These are phyloP conservation scores for Mycosphaerella sp. DNA, from an alignment of 2,329 filamentous ascomycete species.

Conservation along the genomic window DNA sequence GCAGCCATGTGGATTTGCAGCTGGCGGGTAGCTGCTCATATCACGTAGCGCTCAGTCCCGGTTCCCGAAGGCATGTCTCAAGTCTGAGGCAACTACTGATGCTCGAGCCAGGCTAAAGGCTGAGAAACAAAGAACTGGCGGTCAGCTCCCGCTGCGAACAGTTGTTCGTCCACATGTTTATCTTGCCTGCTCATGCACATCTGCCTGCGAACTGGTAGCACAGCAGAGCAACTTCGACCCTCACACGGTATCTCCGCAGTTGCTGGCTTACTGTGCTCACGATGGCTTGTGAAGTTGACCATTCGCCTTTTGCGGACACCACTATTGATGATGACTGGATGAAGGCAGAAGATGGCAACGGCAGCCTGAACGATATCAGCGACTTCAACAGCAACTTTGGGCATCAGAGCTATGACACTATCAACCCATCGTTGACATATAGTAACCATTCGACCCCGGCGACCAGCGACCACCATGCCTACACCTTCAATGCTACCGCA, in stretches of 20 bases:
- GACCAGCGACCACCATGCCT: not conserved
- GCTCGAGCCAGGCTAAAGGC: not conserved
- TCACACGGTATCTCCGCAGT: not conserved
- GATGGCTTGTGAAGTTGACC: conserved; percentile 19
- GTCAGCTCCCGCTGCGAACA: conserved; percentile 24
- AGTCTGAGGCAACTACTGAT: conserved; percentile 14
- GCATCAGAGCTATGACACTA: conserved; percentile 3
- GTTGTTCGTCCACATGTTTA: conserved; percentile 17
- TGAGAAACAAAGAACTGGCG: conserved; percentile 16
- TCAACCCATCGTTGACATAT: conserved; percentile 15
- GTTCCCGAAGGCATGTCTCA: conserved; percentile 18
- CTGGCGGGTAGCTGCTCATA: conserved; percentile 15
- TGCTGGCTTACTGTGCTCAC: not conserved
- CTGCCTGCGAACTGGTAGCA: conserved; percentile 17
- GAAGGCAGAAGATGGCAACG: conserved; percentile 8
- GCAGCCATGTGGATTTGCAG: not conserved
- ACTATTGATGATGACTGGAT: conserved; percentile 12
- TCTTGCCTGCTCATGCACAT: conserved; percentile 5
- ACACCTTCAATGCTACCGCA: conserved; percentile 2
- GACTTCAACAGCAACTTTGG: conserved; percentile 20
- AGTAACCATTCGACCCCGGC: conserved; percentile 12
- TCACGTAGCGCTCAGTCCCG: not conserved
- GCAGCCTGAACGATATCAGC: conserved; percentile 14
- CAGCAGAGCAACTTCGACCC: conserved; percentile 5
- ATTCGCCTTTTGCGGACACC: conserved; percentile 18